phyloP scores from a whole-genome alignment of 345 rosid species.

The Linum usitatissimum region DNA sequence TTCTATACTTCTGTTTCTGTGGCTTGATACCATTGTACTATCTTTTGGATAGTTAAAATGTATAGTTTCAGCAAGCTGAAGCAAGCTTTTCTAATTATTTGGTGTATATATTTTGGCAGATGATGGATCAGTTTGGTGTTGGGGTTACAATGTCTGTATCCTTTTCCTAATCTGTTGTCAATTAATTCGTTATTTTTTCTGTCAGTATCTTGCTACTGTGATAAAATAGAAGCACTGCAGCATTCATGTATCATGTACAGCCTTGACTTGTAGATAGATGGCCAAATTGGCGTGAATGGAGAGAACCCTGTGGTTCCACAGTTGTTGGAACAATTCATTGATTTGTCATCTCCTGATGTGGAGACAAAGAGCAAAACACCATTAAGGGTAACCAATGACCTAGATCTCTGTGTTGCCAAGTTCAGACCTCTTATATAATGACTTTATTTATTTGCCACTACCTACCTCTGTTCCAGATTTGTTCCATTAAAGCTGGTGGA shows the following conservation, averaged over 20 bases:
- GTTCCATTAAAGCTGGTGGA: constrained; percentile 69
- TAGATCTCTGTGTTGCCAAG: background rate
- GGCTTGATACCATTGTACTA: too few relatives aligned
- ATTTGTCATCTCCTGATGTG: constrained; percentile 22
- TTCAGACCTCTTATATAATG: background rate
- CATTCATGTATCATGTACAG: constrained; percentile 8
- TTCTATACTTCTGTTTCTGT: background rate
- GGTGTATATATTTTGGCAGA: constrained; percentile 38
- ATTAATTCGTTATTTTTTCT: background rate
- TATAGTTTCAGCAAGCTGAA: background rate
- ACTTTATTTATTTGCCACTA: constrained; percentile 8
- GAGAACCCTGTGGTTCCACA: constrained; percentile 41
- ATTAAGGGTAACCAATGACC: constrained; percentile 34
- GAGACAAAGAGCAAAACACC: constrained; percentile 23
- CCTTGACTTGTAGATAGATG: constrained; percentile 72
- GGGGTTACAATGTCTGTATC: constrained; percentile 96
- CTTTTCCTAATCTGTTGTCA: constrained; percentile 17
- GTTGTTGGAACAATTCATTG: constrained; percentile 37
- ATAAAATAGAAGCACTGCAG: constrained; percentile 4
- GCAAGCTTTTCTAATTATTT: background rate
- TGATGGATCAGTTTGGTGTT: constrained; percentile 87
- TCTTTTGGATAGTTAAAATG: background rate
- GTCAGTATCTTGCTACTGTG: constrained; percentile 1
- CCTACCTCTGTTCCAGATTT: constrained; percentile 35
- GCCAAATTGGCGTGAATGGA: constrained; percentile 71